Evolutionary conservation across 75 land plant genomes (phyloP), one percentile per base, ranked within the genome.

Genomic region (Pinus albicaulis): DNA sequence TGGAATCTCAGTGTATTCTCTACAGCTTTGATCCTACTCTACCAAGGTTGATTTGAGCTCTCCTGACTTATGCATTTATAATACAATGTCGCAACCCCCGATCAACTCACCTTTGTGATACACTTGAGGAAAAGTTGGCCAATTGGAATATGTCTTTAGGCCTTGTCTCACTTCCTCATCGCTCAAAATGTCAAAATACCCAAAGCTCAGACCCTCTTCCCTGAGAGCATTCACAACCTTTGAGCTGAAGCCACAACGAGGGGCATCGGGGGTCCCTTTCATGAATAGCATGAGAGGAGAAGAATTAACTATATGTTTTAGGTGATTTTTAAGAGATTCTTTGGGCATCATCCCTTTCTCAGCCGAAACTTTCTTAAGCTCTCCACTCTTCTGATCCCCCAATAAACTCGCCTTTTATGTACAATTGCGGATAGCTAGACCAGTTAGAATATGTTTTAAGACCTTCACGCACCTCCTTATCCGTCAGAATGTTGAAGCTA

Each of bases 111-210:
- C 98, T 76, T 95, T 91, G 89, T 95, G 83, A 68, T 93, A 95
- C 55, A 95, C 88, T 80, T 93, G 98, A 24, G 98, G 98, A 79
- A 68, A 95, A 14, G 95, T 95, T 59, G 95, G 98, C 98, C 98
- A 95, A 65, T 95, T 95, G 6, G 98, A 92, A 76, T 56, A 95
- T 0, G 84, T 80, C 77, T 95, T 95, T 59, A 95, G 76, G 7
- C 96, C 98, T 72, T 92, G 88, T 77, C 98, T 86, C 57, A 93
- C 89, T 74, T 91, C 93, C 48, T 92, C 92, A 74, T 95, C 93
- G 60, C 75, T 74, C 71, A 95, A 76, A 55, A 95, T 95, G 74
- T 95, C 95, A 68, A 95, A 95, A 34, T 76, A 81, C n/a, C 87
- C 92, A 75, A 93, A 95, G 22, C 36, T 74, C 16, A 93, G 64